Conservation (phyloP, 495 filamentous ascomycete species). For the Acidiella bohemica region DNA sequence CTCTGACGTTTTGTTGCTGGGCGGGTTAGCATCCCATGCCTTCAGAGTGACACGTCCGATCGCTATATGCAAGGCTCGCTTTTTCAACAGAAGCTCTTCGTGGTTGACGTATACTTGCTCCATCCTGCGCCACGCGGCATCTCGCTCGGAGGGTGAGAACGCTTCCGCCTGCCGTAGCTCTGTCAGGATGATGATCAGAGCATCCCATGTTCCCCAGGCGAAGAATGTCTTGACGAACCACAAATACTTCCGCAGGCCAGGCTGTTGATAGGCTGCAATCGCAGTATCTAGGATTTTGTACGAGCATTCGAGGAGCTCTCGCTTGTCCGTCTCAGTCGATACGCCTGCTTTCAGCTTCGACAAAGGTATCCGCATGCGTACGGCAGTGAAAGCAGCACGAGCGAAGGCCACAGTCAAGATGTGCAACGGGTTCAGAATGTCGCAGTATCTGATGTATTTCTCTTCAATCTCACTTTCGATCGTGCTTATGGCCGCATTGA, state of each 20-base stretch:
- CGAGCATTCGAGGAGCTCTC: neutral
- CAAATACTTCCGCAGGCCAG: neutral
- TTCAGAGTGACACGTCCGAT: neutral
- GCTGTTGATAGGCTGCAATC: neutral
- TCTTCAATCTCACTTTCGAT: slow-evolving; percentile 11
- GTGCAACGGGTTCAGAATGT: slow-evolving; percentile 14
- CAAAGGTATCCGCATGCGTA: slow-evolving; percentile 9
- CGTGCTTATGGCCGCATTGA: neutral
- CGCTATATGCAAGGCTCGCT: neutral
- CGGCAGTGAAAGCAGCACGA: neutral
- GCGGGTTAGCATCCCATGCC: neutral
- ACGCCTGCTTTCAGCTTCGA: neutral
- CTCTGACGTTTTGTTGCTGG: neutral
- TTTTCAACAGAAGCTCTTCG: neutral
- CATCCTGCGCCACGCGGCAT: neutral
- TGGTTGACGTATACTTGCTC: slow-evolving; percentile 1
- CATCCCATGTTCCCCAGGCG: neutral
- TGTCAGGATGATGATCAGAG: neutral
- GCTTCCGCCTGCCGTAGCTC: neutral
- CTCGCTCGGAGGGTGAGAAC: neutral
- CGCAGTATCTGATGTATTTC: slow-evolving; percentile 17
- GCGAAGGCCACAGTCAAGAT: slow-evolving; percentile 3
- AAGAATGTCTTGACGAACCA: slow-evolving; percentile 1
- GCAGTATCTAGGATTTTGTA: neutral
- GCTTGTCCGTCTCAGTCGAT: neutral